These are phyloP conservation scores for Aspergillus uvarum DNA, from an alignment of 2,329 filamentous ascomycete species.

Conservation along the genomic window DNA sequence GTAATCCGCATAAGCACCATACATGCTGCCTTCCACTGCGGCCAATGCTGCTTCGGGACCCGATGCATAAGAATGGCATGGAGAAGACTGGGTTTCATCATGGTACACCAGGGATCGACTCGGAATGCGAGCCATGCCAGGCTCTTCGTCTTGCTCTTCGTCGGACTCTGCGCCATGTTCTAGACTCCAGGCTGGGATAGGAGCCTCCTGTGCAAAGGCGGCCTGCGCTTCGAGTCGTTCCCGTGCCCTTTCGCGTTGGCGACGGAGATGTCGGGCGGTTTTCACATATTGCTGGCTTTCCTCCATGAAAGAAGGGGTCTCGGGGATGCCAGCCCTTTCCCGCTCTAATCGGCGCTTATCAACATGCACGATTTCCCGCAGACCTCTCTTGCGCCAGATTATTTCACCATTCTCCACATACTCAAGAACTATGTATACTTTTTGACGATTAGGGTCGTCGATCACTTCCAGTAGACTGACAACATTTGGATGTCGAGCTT, in stretches of 20 bases:
- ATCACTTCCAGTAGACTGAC: constrained; percentile 95
- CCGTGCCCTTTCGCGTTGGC: constrained; percentile 56
- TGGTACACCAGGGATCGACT: constrained; percentile 38
- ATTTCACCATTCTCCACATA: constrained; percentile 94
- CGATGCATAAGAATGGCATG: constrained; percentile 54
- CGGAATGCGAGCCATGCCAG: constrained; percentile 33
- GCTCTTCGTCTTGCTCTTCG: constrained; percentile 39
- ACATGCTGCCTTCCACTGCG: constrained; percentile 76
- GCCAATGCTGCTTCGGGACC: constrained; percentile 38
- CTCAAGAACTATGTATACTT: constrained; percentile 97
- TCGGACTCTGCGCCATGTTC: constrained; percentile 69
- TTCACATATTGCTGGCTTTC: constrained; percentile 45
- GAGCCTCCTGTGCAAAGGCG: constrained; percentile 51
- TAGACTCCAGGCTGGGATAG: constrained; percentile 75
- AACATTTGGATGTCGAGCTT: constrained; percentile 95
- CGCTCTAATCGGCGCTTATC: constrained; percentile 78
- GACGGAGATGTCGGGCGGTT: constrained; percentile 37
- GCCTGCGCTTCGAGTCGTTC: constrained; percentile 61
- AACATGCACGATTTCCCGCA: constrained; percentile 76
- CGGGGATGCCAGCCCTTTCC: constrained; percentile 71
- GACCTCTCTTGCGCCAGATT: constrained; percentile 85
- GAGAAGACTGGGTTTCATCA: constrained; percentile 56
- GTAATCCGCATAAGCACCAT: constrained; percentile 66
- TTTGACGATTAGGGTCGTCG: constrained; percentile 91
- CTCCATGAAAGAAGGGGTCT: constrained; percentile 57